A percentile compares a stretch with the other conserved stretches of the same genome.
phyloP scores from a whole-genome alignment of 2,329 filamentous ascomycete species.

The Ophiostoma pallidulum region DNA sequence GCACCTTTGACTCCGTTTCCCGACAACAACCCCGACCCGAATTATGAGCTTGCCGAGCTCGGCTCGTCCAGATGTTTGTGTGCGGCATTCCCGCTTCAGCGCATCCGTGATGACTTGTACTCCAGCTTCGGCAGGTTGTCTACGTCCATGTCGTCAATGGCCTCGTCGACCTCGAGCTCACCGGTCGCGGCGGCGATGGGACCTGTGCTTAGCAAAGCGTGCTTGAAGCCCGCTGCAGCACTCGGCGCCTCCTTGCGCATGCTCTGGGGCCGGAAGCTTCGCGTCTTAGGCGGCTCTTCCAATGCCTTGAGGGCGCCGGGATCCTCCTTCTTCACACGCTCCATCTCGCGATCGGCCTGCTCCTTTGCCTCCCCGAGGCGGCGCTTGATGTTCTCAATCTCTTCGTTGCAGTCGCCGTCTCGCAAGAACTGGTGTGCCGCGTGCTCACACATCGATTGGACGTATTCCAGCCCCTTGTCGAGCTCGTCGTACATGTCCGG shows the following conservation, averaged over 20 bases:
- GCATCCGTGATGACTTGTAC: constrained; percentile 33
- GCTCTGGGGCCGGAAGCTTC: constrained; percentile 43
- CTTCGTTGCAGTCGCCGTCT: constrained; percentile 72
- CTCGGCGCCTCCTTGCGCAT: constrained; percentile 37
- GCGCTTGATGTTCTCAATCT: constrained; percentile 60
- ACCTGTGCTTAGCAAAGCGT: neutral
- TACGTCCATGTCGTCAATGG: constrained; percentile 28
- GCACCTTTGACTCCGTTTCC: too few relatives aligned
- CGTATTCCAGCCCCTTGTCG: constrained; percentile 69
- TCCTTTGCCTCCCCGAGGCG: constrained; percentile 55
- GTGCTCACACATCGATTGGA: constrained; percentile 73
- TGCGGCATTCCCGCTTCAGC: constrained; percentile 4
- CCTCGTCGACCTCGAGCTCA: constrained; percentile 32
- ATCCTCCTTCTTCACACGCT: constrained; percentile 45
- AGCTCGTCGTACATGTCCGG: constrained; percentile 58
- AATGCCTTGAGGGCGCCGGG: constrained; percentile 32
- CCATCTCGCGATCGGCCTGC: constrained; percentile 50
- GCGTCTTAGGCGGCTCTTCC: constrained; percentile 32
- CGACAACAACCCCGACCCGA: too few relatives aligned
- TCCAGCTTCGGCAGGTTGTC: constrained; percentile 31
- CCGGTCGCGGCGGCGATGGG: constrained; percentile 2
- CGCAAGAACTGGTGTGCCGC: constrained; percentile 86
- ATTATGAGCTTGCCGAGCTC: too few relatives aligned
- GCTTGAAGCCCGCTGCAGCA: constrained; percentile 19
- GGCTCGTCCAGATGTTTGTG: too few relatives aligned